A percentile compares a stretch with the other conserved stretches of the same genome.
phyloP scores from a whole-genome alignment of 1,139 yeast species.

The Pichia sp. region DNA sequence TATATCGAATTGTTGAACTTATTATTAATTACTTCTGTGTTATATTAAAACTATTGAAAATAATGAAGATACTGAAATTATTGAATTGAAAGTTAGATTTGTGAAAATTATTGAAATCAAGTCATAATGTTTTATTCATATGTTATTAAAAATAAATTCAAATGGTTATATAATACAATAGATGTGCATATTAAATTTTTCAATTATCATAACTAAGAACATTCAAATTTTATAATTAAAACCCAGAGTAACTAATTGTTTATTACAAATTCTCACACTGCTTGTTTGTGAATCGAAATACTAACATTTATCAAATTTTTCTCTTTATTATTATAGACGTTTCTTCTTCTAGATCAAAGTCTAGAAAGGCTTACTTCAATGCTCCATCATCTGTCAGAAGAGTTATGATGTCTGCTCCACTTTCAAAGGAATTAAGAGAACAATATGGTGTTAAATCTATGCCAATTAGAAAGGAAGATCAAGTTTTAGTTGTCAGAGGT shows the following conservation, averaged over 20 bases:
- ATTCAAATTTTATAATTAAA: too few species aligned
- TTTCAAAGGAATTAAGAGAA: constrained; percentile 97
- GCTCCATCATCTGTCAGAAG: constrained; percentile 98
- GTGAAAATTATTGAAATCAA: background rate
- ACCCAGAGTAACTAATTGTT: too few species aligned
- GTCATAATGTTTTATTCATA: too few species aligned
- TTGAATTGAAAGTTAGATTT: too few species aligned
- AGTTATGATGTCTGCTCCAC: constrained; percentile 94
- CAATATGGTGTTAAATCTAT: constrained; percentile 93
- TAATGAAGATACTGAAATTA: background rate
- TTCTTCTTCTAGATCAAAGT: constrained; percentile 98
- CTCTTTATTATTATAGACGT: constrained; percentile 53
- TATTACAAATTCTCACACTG: too few species aligned
- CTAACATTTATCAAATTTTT: constrained; percentile 1
- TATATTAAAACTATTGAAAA: background rate
- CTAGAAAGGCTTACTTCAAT: constrained; percentile 99
- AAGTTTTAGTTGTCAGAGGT: constrained; percentile 95
- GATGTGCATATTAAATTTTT: too few species aligned
- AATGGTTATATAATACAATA: too few species aligned
- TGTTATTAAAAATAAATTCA: too few species aligned
- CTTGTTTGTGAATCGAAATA: background rate
- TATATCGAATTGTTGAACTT: background rate
- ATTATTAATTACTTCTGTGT: background rate
- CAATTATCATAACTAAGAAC: too few species aligned
- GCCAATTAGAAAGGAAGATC: constrained; percentile 98